Evolutionary conservation across 1,284 basidiomycete genomes (phyloP).

Genomic region (Cutaneotrichosporon spelunceum): DNA sequence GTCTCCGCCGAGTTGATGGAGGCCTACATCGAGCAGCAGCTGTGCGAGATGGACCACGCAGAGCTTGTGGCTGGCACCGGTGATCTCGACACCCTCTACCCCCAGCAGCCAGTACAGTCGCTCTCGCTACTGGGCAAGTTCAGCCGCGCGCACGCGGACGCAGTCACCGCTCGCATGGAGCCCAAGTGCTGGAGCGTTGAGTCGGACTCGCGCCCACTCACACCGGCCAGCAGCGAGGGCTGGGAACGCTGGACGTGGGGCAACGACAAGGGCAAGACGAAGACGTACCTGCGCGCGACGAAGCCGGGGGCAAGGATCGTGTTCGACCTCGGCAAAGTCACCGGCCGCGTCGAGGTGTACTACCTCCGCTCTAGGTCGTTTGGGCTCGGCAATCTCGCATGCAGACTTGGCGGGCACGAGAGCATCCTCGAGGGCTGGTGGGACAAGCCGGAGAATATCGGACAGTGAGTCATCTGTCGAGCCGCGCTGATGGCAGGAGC

Average conservation of each 20-base stretch:
- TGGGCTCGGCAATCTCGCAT: constrained; percentile 36
- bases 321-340: constrained; percentile 30
- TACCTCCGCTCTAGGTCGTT: constrained; percentile 37
- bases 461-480: constrained; percentile 10
- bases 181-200: constrained; percentile 29
- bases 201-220: constrained; percentile 29
- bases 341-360: constrained; percentile 38
- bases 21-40: constrained; percentile 42
- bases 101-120: constrained; percentile 21
- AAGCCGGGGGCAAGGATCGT: constrained; percentile 38
- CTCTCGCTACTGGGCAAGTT: constrained; percentile 4
- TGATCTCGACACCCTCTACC: constrained; percentile 28
- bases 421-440: constrained; percentile 37
- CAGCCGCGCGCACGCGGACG: constrained; percentile 19
- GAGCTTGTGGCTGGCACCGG: constrained; percentile 17
- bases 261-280: constrained; percentile 31
- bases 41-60: constrained; percentile 39
- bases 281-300: constrained; percentile 41
- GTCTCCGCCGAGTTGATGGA: constrained; percentile 35
- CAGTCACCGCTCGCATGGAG: constrained; percentile 35
- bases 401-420: constrained; percentile 39
- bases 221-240: constrained; percentile 29
- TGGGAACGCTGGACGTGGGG: constrained; percentile 46
- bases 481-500: constrained; percentile 17
- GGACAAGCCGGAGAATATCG: constrained; percentile 29